Evolutionary conservation across 495 filamentous ascomycete genomes (phyloP).

Genomic region (Aspergillus ostianus): DNA sequence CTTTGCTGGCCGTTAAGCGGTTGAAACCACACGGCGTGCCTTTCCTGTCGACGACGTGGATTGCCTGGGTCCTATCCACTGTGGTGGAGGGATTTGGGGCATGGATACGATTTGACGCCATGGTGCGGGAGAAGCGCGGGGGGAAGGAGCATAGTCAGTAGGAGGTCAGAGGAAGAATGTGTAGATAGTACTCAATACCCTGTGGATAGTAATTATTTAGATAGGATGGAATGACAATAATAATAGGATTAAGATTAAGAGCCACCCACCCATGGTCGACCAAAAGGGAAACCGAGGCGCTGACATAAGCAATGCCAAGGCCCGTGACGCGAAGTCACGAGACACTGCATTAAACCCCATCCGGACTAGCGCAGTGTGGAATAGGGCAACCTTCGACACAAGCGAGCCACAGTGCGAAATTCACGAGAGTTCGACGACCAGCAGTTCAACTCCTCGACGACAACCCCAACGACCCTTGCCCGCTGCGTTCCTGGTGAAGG

Average conservation of each 20-base stretch:
- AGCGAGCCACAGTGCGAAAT: conserved; percentile 52
- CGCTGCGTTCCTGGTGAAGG: conserved; percentile 51
- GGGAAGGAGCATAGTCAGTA: conserved; percentile 39
- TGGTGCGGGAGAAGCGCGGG: conserved; percentile 52
- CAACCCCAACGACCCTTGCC: conserved; percentile 45
- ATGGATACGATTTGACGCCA: conserved; percentile 53
- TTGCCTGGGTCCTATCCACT: conserved; percentile 54
- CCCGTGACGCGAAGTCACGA: conserved; percentile 18
- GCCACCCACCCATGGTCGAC: too few species aligned
- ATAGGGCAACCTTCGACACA: conserved; percentile 44
- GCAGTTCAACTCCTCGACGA: conserved; percentile 36
- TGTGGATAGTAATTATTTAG: too few species aligned
- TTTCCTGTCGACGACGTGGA: conserved; percentile 54
- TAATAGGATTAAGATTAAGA: too few species aligned
- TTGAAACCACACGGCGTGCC: conserved; percentile 58
- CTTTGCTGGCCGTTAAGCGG: conserved; percentile 45
- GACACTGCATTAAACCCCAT: conserved; percentile 15
- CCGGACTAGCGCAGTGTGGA: conserved; percentile 26
- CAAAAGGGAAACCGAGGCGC: too few species aligned
- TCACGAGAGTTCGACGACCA: conserved; percentile 43
- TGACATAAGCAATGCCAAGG: conserved; percentile 6
- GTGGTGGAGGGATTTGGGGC: conserved; percentile 60
- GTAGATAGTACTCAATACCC: too few species aligned
- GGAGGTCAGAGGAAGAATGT: not conserved
- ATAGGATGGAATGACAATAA: too few species aligned